Evolutionary conservation across 106 monocot species (phyloP).

Genomic region (Dioscorea dumetorum): DNA sequence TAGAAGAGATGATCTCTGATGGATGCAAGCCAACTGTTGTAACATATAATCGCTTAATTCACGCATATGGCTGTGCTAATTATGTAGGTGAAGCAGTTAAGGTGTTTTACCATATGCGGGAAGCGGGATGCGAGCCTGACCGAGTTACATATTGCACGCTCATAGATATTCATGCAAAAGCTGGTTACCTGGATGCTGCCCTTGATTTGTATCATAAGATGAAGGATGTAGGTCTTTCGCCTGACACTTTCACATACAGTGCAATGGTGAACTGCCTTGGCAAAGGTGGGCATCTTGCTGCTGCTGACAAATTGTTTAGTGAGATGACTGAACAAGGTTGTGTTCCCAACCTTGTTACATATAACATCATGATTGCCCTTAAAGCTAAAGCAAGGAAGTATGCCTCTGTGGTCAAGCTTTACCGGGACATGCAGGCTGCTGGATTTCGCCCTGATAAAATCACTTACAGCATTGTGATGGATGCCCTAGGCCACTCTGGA

Average conservation of each 20-base stretch:
- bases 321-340: constrained; percentile 89
- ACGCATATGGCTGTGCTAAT: constrained; percentile 88
- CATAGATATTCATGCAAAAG: constrained; percentile 95
- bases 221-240: constrained; percentile 65
- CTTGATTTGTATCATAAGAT: constrained; percentile 69
- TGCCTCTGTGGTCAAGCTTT: constrained; percentile 58
- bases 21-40: constrained; percentile 77
- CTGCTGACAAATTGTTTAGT: constrained; percentile 68
- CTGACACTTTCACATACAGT: constrained; percentile 97
- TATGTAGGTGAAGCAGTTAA: constrained; percentile 61
- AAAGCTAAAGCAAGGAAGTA: constrained; percentile 94
- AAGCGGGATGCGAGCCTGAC: constrained; percentile 64
- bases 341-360: constrained; percentile 87
- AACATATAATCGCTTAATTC: constrained; percentile 88
- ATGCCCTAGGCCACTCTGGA: constrained; percentile 75
- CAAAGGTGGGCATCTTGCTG: constrained; percentile 74
- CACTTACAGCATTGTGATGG: constrained; percentile 92
- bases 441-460: constrained; percentile 91
- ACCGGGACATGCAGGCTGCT: constrained; percentile 76
- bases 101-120: constrained; percentile 75
- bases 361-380: constrained; percentile 92
- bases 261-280: constrained; percentile 97
- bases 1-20: constrained; percentile 69
- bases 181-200: constrained; percentile 71
- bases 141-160: constrained; percentile 89